Base-by-base conservation (phyloP, 2,329 filamentous ascomycete species). In the Mycocentrospora acerina region DNA sequence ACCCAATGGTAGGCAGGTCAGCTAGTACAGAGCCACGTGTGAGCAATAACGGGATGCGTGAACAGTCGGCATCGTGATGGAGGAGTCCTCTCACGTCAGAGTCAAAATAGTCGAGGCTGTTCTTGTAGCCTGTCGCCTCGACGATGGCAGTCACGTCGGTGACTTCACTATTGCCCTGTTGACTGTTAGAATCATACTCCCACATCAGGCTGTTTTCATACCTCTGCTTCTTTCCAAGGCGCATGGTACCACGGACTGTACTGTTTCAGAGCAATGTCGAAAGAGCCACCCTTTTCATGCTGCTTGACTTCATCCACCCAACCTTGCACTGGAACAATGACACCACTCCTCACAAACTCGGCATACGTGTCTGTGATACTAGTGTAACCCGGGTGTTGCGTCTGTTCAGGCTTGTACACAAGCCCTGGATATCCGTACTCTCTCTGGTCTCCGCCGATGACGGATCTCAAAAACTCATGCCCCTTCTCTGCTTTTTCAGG, bases 91-190 rank as follows among this genome's bases (percentile, higher is more conserved):
- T 75, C 4, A 87, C 69, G 0, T 77, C 64, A 0, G 69, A 34
- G 0, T 83, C 76, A 0, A 94, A 72, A 48, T 84, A 89, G 4
- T 78, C 75, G 8, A 93, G 65, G 1, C 83, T 82, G 0, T 76
- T 68, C 1, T 78, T 75, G 58, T 88, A 94, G 1, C 88, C 88
- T 0, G 86, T 91, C 0, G 87, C 87, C 13, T 88, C 74, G 2
- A 94, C 73, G 9, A 93, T 74, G 0, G 82, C 85, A 1, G 78
- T 37, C 1, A 53, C 43, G 18, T 49, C 37, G 7, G 36, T 29
- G 9, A 62, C 18, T 8, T 32, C 41, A 7, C 28, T 44, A 6
- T 12, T 37, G 2, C 24, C 27, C 49, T 57, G 16, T 4, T 7
- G 8, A 2, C 2, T 7, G 13, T 57, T 24, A 59, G 48, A 14